These are phyloP conservation scores for Myxozyma neotropica DNA, from an alignment of 805 yeast species.

Conservation along the genomic window DNA sequence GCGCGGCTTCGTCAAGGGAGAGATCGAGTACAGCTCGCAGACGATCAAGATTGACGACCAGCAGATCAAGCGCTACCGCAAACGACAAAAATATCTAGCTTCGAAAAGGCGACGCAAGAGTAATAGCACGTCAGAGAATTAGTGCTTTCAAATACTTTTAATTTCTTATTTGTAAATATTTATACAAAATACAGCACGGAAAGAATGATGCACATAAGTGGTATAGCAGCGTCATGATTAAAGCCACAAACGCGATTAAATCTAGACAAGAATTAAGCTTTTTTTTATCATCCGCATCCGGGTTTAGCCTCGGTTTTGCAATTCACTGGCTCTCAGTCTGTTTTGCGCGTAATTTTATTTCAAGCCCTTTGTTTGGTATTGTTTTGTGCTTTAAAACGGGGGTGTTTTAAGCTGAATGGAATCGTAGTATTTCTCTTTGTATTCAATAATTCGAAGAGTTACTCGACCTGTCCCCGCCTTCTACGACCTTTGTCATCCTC, in stretches of 20 bases:
- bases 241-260: background rate
- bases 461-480: too few relatives aligned
- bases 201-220: too few relatives aligned
- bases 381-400: too few relatives aligned
- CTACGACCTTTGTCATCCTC: too few relatives aligned
- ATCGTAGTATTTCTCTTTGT: too few relatives aligned
- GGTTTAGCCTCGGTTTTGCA: background rate
- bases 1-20: constrained; percentile 20
- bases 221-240: too few relatives aligned
- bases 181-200: too few relatives aligned
- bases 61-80: constrained; percentile 18
- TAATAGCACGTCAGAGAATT: too few relatives aligned
- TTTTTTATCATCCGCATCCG: background rate
- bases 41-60: constrained; percentile 18
- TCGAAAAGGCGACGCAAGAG: background rate
- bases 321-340: background rate
- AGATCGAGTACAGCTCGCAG: constrained; percentile 11
- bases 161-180: background rate
- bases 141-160: background rate
- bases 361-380: too few relatives aligned
- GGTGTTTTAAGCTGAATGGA: too few relatives aligned
- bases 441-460: too few relatives aligned
- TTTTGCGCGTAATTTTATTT: too few relatives aligned
- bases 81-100: constrained; percentile 13
- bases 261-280: background rate